Base-by-base conservation (phyloP, 371 early-diverging fungal species). In the Apophysomyces variabilis region DNA sequence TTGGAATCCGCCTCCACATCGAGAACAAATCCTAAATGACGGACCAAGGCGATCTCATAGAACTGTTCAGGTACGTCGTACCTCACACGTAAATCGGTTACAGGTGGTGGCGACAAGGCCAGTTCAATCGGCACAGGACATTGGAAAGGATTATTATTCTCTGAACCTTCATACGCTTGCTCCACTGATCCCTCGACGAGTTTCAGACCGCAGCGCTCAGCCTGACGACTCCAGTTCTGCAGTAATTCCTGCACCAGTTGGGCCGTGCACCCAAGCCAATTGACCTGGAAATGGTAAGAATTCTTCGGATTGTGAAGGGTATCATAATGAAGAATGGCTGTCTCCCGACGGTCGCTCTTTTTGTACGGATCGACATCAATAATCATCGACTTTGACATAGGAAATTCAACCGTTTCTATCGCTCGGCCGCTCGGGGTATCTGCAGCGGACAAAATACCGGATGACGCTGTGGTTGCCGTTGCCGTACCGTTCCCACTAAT, bases 201-300 rank as follows among this genome's bases (percentile, higher is more conserved):
- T 32, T 92, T 90, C 38, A 98, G 78, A 1, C 97, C 97, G 67
- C 93, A 94, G 57, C 91, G 87, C 61, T 96, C 95, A 0, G 97
- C 96, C 35, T 84, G 84, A 21, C 94, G 78, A 38, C 88, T 73
- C 99, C 98, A 98, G 13, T 82, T 78, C 45, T 85, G 87, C 16
- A 98, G 78, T 58, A 96, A 75, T 63, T 97, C 96, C 63, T 97
- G 95, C 16, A 99, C 89, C 18, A 96, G 76, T 36, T 93, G 85
- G 5, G 96, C 92, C 1, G 96, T 95, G 73, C 98, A 98, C 35
- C 93, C 94, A 7, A 98, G 80, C 99, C 99, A 99, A 73, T 96
- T 92, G 26, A 99, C 72, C 68, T 96, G 94, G 60, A 98, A 91
- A 64, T 98, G 98, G 67, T 93, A 98, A 75, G 94, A 94, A 60